A percentile compares a stretch with the other conserved stretches of the same genome.
These are phyloP conservation scores for Hsuehochloa calcarea DNA, from an alignment of 176 grass and related monocot species.

Conservation along the genomic window DNA sequence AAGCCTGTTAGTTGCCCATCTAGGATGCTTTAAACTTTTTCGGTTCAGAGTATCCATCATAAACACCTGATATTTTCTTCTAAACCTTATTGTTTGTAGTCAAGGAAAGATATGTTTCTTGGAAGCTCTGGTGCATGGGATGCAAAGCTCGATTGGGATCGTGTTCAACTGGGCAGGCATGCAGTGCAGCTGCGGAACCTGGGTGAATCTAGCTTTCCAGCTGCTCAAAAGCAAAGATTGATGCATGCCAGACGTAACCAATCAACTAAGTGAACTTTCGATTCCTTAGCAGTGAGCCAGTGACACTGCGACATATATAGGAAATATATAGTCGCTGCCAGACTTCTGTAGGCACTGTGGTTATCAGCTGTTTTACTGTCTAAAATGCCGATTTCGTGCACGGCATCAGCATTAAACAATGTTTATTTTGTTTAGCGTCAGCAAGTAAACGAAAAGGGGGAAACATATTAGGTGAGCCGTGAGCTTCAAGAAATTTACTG, in stretches of 20 bases:
- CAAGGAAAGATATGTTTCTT: slow-evolving; percentile 57
- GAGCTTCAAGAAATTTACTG: no score
- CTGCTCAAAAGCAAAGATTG: slow-evolving; percentile 72
- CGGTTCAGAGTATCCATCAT: background rate
- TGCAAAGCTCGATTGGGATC: slow-evolving; percentile 84
- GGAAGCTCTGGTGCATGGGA: slow-evolving; percentile 83
- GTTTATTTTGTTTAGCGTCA: background rate
- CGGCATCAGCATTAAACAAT: background rate
- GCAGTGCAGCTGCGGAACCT: slow-evolving; percentile 81
- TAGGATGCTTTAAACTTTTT: background rate
- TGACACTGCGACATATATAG: slow-evolving; percentile 14
- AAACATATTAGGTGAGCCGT: no score
- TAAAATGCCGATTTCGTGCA: background rate
- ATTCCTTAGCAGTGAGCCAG: background rate
- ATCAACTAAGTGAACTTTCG: background rate
- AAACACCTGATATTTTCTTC: slow-evolving; percentile 4
- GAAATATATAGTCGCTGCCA: background rate
- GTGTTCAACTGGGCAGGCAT: slow-evolving; percentile 88
- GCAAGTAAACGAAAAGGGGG: background rate
- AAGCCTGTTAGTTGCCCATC: slow-evolving; percentile 46
- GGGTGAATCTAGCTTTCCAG: slow-evolving; percentile 92
- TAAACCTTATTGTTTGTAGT: slow-evolving; percentile 39
- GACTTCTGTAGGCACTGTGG: slow-evolving; percentile 4
- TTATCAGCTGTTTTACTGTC: background rate
- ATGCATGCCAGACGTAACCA: slow-evolving; percentile 51